Percentiles rank a stretch among this genome's conserved stretches.
These are phyloP conservation scores for Mycena albidolilacea DNA, from an alignment of 768 basidiomycete genomes.

Conservation along the genomic window DNA sequence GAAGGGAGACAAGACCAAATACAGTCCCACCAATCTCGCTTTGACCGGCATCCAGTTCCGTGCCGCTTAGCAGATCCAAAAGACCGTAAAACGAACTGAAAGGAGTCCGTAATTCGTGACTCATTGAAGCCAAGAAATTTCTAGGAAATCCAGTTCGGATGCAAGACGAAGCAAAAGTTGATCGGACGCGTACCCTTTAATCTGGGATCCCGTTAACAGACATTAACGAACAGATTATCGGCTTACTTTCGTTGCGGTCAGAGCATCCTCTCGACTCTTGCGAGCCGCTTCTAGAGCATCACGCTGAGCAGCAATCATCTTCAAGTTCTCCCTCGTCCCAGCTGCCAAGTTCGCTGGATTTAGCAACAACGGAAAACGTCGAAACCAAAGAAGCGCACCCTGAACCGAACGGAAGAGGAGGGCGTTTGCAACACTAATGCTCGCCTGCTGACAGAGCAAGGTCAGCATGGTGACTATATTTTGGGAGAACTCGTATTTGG, in stretches of 20 bases:
- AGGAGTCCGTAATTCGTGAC: constrained; percentile 83
- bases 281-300: constrained; percentile 80
- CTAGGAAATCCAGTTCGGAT: constrained; percentile 48
- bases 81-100: constrained; percentile 87
- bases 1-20: neutral
- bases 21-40: constrained; percentile 71
- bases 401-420: constrained; percentile 57
- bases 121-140: constrained; percentile 84
- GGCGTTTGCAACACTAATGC: constrained; percentile 82
- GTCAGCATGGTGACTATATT: constrained; percentile 74
- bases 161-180: neutral
- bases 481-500: constrained; percentile 74
- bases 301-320: constrained; percentile 82
- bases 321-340: constrained; percentile 80
- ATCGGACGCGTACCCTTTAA: constrained; percentile 56
- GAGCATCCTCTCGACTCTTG: constrained; percentile 78
- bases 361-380: neutral
- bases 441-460: constrained; percentile 80
- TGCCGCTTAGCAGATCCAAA: constrained; percentile 80
- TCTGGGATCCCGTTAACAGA: constrained; percentile 53
- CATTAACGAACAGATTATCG: neutral
- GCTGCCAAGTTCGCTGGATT: constrained; percentile 51
- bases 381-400: neutral
- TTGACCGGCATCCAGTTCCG: constrained; percentile 78
- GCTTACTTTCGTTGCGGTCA: constrained; percentile 79